Evolutionary conservation across 208 protist species (phyloP).

Genomic region (Wallacemonas sp.): DNA sequence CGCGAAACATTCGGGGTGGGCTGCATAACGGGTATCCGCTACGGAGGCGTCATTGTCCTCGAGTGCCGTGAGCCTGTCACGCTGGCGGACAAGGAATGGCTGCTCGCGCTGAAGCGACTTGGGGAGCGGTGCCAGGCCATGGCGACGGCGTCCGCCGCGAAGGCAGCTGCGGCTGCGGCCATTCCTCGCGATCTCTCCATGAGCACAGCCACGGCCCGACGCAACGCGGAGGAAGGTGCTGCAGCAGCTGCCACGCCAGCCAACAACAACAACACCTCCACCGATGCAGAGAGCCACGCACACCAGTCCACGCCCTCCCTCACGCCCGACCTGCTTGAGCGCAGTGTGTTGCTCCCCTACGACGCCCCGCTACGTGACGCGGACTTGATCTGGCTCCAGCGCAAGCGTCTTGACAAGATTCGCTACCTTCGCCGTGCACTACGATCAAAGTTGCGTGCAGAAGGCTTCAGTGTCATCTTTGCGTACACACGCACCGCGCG

Average conservation of each 20-base stretch:
- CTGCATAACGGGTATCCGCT: slow-evolving; percentile 56
- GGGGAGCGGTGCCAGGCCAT: slow-evolving; percentile 11
- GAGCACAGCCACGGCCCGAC: background rate
- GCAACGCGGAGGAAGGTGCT: background rate
- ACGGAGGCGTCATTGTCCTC: slow-evolving; percentile 59
- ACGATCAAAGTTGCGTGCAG: slow-evolving; percentile 25
- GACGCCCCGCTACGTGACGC: slow-evolving; percentile 5
- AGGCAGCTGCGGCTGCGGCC: slow-evolving; percentile 6
- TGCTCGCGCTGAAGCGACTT: slow-evolving; percentile 27
- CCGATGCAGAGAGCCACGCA: background rate
- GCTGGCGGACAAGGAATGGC: slow-evolving; percentile 36
- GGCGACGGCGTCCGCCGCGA: background rate
- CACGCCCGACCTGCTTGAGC: background rate
- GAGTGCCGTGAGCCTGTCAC: slow-evolving; percentile 54
- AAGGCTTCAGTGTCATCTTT: slow-evolving; percentile 40
- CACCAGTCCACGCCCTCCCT: background rate
- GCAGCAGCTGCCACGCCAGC: background rate
- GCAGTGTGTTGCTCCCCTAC: background rate
- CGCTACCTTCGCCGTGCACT: slow-evolving; percentile 32
- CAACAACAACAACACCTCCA: background rate
- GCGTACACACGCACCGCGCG: slow-evolving; percentile 37
- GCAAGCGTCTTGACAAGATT: slow-evolving; percentile 29
- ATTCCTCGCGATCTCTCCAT: slow-evolving; percentile 1
- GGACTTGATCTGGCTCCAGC: slow-evolving; percentile 5
- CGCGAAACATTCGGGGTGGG: slow-evolving; percentile 54